Conservation (phyloP, 768 basidiomycete genomes). For the Boletus sp. region DNA sequence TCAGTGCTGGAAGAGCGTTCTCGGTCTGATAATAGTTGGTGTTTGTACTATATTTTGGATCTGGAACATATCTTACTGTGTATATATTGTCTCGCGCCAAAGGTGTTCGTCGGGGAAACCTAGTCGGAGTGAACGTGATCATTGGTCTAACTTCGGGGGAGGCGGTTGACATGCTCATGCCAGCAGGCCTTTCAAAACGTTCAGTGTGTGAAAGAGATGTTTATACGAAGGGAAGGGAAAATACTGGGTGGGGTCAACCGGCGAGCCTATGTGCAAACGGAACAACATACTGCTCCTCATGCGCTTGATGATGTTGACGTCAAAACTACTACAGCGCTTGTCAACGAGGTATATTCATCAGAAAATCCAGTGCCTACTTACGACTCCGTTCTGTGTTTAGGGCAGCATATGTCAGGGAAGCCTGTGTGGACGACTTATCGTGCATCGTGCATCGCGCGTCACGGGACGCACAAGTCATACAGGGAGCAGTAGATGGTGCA, state of each 20-base stretch:
- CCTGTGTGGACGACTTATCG: conserved; percentile 9
- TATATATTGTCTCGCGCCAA: neutral
- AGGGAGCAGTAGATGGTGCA: conserved; percentile 18
- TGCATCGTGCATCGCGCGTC: too few species aligned
- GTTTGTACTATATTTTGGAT: neutral
- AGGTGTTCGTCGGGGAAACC: neutral
- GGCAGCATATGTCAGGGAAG: conserved; percentile 19
- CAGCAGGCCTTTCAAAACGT: too few species aligned
- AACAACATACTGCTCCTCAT: conserved; percentile 24
- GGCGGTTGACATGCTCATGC: neutral
- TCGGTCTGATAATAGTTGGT: conserved; percentile 15
- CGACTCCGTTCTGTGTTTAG: neutral
- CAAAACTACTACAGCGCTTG: conserved; percentile 16
- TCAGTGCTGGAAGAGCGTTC: conserved; percentile 42
- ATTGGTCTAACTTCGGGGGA: neutral
- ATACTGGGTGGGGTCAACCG: conserved; percentile 16
- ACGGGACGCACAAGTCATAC: conserved; percentile 18
- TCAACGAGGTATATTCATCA: conserved; percentile 11
- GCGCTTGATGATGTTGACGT: conserved; percentile 19
- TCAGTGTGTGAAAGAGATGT: too few species aligned
- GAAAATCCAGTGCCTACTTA: neutral
- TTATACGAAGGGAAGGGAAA: too few species aligned
- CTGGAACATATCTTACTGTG: neutral
- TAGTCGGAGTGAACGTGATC: neutral
- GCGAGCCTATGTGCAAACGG: conserved; percentile 18